Percentiles rank a stretch among this genome's conserved stretches.
Evolutionary conservation across 139 green algal genomes (phyloP).

Genomic region (Chlamydomonas schloesseri): DNA sequence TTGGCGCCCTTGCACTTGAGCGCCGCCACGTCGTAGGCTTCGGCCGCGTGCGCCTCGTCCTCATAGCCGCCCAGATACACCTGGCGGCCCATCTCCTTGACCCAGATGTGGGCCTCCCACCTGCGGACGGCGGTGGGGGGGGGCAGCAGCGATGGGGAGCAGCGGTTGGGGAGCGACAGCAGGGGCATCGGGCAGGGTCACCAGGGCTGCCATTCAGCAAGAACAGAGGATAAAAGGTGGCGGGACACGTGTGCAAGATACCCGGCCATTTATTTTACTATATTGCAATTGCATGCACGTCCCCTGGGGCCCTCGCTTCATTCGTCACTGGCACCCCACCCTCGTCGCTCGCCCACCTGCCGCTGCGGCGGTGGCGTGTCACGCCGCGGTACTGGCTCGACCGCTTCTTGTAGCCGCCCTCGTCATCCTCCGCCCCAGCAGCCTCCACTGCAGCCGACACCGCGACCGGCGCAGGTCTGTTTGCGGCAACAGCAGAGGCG

Average conservation of each 20-base stretch:
- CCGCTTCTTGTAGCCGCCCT: constrained; percentile 19
- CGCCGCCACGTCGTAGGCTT: constrained; percentile 92
- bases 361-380: constrained; percentile 82
- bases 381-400: constrained; percentile 80
- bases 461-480: not conserved
- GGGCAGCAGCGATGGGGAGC: too few relatives aligned
- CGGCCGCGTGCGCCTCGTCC: constrained; percentile 90
- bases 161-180: too few relatives aligned
- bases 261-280: too few relatives aligned
- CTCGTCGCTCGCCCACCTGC: constrained; percentile 41
- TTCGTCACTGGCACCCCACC: not conserved
- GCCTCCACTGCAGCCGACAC: not conserved
- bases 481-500: too few relatives aligned
- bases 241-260: not conserved
- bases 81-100: constrained; percentile 87
- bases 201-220: not conserved
- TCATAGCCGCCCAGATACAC: constrained; percentile 82
- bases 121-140: constrained; percentile 7
- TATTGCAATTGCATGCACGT: too few relatives aligned
- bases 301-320: not conserved
- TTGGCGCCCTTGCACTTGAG: constrained; percentile 82
- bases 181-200: not conserved
- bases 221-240: not conserved
- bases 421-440: constrained; percentile 1
- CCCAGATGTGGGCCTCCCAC: constrained; percentile 91